Evolutionary conservation across 2,329 filamentous ascomycete genomes (phyloP), one percentile per base, ranked within the genome.

Genomic region (Nothophaeocryptopus gaeumannii): DNA sequence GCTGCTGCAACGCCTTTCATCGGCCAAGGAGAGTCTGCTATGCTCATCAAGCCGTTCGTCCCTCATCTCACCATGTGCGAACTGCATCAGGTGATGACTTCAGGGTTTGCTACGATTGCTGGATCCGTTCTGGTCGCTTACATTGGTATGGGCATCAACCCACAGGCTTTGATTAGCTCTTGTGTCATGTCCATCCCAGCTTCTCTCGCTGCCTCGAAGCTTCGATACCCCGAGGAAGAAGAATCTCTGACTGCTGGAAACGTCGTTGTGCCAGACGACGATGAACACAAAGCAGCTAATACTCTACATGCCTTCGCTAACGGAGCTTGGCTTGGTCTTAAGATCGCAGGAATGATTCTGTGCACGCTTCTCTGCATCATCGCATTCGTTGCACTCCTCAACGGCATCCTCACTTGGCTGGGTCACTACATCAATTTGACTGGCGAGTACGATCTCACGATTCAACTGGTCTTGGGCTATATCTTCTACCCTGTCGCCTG

Each of bases 181-280:
- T 96, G 90, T 67, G 90, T 96, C 68, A 96, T 96, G 91, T 91
- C 86, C 62, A 96, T 96, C 57, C 91, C 91, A 0, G 90, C 90
- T 1, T 95, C 89, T 3, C 78, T 96, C 11, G 90, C 90, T 43
- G 84, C 93, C 54, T 92, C 87, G 56, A 96, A 96, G 74, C 78
- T 96, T 62, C 86, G 91, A 50, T 96, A 86, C 68, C 91, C 91
- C 2, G 91, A 96, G 73, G 85, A 83, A 2, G 89, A 95, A 69
- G 87, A 92, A 70, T 88, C 89, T 0, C 76, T 95, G 32, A 96
- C 90, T 0, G 85, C 88, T 4, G 89, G 89, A 49, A 82, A 83
- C 13, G 85, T 93, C 29, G 83, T 92, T 36, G 81, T 95, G 20
- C 89, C 89, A 2, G 85, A 93, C 30, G 85, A 91, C 46, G 80